Evolutionary conservation across 2,329 filamentous ascomycete species (phyloP).

Genomic region (Cephalotrichum gorgonifer): DNA sequence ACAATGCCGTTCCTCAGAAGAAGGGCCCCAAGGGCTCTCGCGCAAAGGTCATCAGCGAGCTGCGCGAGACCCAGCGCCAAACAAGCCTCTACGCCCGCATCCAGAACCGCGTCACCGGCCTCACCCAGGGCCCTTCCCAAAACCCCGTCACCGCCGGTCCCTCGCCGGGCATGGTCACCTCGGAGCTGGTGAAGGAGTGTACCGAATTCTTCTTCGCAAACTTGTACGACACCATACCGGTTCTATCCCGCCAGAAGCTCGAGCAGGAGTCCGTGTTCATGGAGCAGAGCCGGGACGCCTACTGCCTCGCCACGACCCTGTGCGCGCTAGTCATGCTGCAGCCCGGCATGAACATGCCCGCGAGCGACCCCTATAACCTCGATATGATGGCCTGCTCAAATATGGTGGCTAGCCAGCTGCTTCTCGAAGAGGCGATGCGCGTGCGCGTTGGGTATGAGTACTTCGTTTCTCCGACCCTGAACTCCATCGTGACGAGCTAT

Average conservation of each 20-base stretch:
- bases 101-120: slow-evolving; percentile 48
- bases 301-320: slow-evolving; percentile 54
- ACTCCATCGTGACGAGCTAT: slow-evolving; percentile 61
- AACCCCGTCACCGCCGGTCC: slow-evolving; percentile 26
- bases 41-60: slow-evolving; percentile 65
- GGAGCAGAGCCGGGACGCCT: slow-evolving; percentile 52
- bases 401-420: slow-evolving; percentile 52
- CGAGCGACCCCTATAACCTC: slow-evolving; percentile 43
- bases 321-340: slow-evolving; percentile 61
- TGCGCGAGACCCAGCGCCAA: slow-evolving; percentile 58
- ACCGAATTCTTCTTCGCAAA: slow-evolving; percentile 59
- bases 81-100: slow-evolving; percentile 53
- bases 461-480: slow-evolving; percentile 42
- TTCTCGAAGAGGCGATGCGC: slow-evolving; percentile 58
- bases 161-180: slow-evolving; percentile 49
- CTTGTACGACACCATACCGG: slow-evolving; percentile 54
- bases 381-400: slow-evolving; percentile 48
- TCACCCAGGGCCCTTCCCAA: slow-evolving; percentile 17
- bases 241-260: slow-evolving; percentile 47
- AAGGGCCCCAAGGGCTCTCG: slow-evolving; percentile 66
- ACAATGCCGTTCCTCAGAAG: slow-evolving; percentile 66
- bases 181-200: slow-evolving; percentile 55
- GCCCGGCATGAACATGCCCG: slow-evolving; percentile 53
- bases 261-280: slow-evolving; percentile 50
- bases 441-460: slow-evolving; percentile 55